Conservation (phyloP, 148 eudicot genomes). For the Limonium bicolor region DNA sequence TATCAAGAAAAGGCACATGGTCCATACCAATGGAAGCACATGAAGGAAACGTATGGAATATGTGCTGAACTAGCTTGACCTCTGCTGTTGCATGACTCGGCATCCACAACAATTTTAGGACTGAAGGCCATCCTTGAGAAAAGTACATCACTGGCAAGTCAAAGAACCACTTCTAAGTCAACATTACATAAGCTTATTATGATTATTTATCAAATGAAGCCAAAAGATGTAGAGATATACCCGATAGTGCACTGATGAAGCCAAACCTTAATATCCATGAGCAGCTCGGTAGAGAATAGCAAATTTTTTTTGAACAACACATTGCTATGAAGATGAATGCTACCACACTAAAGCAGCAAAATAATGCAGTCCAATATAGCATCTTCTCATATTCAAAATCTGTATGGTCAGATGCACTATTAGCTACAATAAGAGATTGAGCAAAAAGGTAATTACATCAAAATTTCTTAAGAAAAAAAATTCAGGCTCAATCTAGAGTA, state of each 20-base stretch:
- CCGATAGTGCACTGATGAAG: conserved; percentile 16
- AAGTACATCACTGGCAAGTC: background rate
- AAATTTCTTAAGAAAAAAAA: no score
- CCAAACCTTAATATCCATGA: conserved; percentile 14
- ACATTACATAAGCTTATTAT: conserved; percentile 1
- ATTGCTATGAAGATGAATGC: conserved; percentile 23
- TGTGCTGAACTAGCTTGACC: conserved; percentile 49
- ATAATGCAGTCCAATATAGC: conserved; percentile 50
- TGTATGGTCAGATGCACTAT: no score
- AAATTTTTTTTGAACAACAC: conserved; percentile 13
- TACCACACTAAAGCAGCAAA: conserved; percentile 55
- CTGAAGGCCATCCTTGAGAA: conserved; percentile 21
- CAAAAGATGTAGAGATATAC: conserved; percentile 20
- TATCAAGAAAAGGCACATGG: background rate
- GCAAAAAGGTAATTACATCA: no score
- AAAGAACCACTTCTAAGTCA: background rate
- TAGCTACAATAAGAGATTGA: no score
- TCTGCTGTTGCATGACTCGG: conserved; percentile 54
- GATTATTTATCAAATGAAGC: conserved; percentile 15
- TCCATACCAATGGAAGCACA: conserved; percentile 82
- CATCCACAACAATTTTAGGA: conserved; percentile 36
- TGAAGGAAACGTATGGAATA: conserved; percentile 56
- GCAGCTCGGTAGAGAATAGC: background rate
- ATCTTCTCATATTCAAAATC: conserved; percentile 44
- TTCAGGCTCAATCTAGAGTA: no score